These are phyloP conservation scores for Trichocomaceae sp. DNA, from an alignment of 2,329 filamentous ascomycete species.

Conservation along the genomic window DNA sequence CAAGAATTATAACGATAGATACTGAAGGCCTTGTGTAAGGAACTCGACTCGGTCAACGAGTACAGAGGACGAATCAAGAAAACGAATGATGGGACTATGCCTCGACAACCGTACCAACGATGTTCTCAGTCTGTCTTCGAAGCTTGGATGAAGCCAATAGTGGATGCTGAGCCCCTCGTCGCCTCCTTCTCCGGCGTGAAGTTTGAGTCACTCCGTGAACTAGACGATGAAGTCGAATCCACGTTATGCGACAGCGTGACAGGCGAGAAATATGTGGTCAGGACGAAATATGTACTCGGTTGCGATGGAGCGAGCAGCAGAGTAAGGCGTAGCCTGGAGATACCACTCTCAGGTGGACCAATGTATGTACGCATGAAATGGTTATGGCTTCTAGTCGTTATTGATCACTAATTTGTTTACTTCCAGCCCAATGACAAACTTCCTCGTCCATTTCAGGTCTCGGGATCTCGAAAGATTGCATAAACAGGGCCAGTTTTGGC, in stretches of 20 bases:
- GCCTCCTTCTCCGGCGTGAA: neutral
- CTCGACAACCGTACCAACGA: neutral
- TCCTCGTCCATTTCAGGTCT: neutral
- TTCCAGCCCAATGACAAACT: neutral
- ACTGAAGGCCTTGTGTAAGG: no score
- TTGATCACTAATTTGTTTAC: neutral
- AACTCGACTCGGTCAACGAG: neutral
- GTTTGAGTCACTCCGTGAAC: neutral
- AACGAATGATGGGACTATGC: neutral
- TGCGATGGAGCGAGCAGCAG: neutral
- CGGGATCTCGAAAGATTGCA: neutral
- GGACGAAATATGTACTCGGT: neutral
- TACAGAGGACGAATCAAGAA: neutral
- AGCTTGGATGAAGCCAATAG: neutral
- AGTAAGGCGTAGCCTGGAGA: neutral
- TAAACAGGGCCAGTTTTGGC: neutral
- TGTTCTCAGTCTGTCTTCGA: neutral
- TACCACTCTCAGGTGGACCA: neutral
- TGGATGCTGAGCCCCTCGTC: neutral
- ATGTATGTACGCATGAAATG: neutral
- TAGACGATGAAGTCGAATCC: neutral
- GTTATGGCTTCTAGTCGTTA: neutral
- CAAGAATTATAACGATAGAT: no score
- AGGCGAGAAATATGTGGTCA: neutral
- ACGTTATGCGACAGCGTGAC: neutral